Base-by-base conservation (phyloP, 345 rosid genomes). In the Salix viminalis region DNA sequence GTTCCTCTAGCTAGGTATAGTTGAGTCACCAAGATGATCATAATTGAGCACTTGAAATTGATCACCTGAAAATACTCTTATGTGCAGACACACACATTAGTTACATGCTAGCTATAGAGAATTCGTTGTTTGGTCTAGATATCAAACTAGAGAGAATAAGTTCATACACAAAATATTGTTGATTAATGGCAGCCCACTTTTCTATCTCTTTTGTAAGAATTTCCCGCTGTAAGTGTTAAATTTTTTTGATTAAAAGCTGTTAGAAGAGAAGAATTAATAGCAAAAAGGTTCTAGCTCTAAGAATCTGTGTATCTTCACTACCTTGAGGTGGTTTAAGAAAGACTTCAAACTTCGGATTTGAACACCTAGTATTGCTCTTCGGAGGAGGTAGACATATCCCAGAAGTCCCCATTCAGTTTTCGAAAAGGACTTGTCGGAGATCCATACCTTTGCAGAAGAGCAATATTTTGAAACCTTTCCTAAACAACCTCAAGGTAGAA, bases 311-410 rank as follows among this genome's bases (percentile, higher is more conserved):
- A 91, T 92, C 82, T 85, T 90, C 61, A 90, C 95, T 30, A 87
- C 86, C 61, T 89, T 89, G 15, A 92, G 85, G 75, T 83, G 73
- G 48, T 82, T 79, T 69, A 91, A 83, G 80, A 94, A 91, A 7
- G 97, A 82, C 71, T 84, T 84, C 77, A 85, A 69, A 44, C 74
- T 79, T 56, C 76, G 76, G 23, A 83, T 79, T 83, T 86, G 75
- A 91, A 85, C 78, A 90, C 91, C 97, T 94, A 90, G 62, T 89
- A 90, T 62, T 88, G 89, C 70, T 91, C 95, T 74, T 89, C 88
- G 83, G 83, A 88, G 0, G 91, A 82, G 79, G 72, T 86, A 6
- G 87, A 85, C 84, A 82, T 72, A 69, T 85, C 88, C 96, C 93
- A 91, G 84, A 90, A 82, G 69, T 88, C 94, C 73, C 82, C 87